Base-by-base conservation (phyloP, 305 asterid species). In the Fraxinus sp. region DNA sequence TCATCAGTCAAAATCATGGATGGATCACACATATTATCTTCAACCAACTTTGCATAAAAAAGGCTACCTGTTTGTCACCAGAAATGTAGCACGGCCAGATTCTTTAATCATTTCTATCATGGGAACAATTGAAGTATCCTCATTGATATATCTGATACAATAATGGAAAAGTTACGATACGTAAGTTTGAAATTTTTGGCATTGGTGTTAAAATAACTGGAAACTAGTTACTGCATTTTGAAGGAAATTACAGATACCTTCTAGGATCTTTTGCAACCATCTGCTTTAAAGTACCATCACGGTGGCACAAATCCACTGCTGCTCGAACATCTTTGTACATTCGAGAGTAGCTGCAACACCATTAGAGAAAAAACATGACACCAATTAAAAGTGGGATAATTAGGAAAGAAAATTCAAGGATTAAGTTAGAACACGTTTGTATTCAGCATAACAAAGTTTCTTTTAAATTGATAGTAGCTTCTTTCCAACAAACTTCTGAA, bases 301-400 rank as follows among this genome's bases (percentile, higher is more conserved):
- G 99, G 88, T 97, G 99, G 90, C 99, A 97, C 88, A 93, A 84
- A 87, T 93, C 97, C 78, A 97, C 97, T 74, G 99, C 98, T 87
- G 99, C 97, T 83, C 96, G 93, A 78, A 92, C 97, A 86, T 97
- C 99, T 88, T 92, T 94, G 88, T 93, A 92, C 90, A 97, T 92
- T 49, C 84, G 88, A 86, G 95, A 86, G 82, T 94, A 96, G 86
- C 99, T 96, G 95, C 89, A 85, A 80, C 35, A 36, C 79, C 83
- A 85, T 83, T 59, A 62, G 49, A 78, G 57, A 44, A 79, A 84
- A 89, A 85, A 81, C 77, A 68, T 86, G 85, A 86, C 24, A 55
- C 66, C 66, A 55, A 55, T 77, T 28, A 70, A 18, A 32, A 78
- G 33, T 64, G 46, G 73, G 74, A 41, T 62, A 83, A 82, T 55